Percentiles rank a stretch among this genome's conserved stretches.
Evolutionary conservation across 768 basidiomycete genomes (phyloP).

Genomic region (Mycena floridula): DNA sequence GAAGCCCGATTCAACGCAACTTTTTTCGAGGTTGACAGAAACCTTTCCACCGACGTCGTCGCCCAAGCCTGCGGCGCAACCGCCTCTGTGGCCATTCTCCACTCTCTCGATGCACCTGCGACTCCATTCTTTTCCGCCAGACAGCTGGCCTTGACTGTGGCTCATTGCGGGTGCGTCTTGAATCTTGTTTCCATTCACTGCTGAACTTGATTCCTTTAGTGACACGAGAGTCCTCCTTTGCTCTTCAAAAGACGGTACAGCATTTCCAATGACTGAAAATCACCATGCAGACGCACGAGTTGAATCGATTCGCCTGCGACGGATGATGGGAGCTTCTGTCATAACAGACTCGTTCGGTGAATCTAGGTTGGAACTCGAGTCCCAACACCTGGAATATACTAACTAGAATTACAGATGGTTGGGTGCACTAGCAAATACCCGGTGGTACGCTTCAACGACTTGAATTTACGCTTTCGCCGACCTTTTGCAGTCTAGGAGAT

Average conservation of each 20-base stretch:
- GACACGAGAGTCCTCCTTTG: conserved; percentile 89
- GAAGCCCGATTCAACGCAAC: conserved; percentile 83
- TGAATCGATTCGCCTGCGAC: conserved; percentile 78
- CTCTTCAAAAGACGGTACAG: conserved; percentile 62
- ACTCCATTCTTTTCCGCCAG: conserved; percentile 80
- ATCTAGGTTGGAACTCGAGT: conserved; percentile 48
- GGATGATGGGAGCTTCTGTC: conserved; percentile 85
- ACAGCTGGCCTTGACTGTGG: conserved; percentile 75
- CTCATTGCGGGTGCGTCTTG: conserved; percentile 77
- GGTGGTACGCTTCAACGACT: conserved; percentile 53
- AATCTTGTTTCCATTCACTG: background rate
- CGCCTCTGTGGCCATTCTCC: conserved; percentile 86
- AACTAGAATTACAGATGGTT: conserved; percentile 63
- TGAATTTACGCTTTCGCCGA: conserved; percentile 3
- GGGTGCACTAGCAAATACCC: conserved; percentile 89
- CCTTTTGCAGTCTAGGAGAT: conserved; percentile 67
- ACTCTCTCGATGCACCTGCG: conserved; percentile 77
- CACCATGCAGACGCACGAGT: conserved; percentile 92
- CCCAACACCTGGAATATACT: conserved; percentile 1
- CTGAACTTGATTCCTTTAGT: conserved; percentile 30
- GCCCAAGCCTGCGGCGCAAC: conserved; percentile 83
- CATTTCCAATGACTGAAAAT: conserved; percentile 85
- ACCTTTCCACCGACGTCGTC: conserved; percentile 59
- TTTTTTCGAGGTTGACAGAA: conserved; percentile 81
- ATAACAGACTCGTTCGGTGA: conserved; percentile 96